These are phyloP conservation scores for Soucietia sequanensis DNA, from an alignment of 805 yeast genomes.

Conservation along the genomic window DNA sequence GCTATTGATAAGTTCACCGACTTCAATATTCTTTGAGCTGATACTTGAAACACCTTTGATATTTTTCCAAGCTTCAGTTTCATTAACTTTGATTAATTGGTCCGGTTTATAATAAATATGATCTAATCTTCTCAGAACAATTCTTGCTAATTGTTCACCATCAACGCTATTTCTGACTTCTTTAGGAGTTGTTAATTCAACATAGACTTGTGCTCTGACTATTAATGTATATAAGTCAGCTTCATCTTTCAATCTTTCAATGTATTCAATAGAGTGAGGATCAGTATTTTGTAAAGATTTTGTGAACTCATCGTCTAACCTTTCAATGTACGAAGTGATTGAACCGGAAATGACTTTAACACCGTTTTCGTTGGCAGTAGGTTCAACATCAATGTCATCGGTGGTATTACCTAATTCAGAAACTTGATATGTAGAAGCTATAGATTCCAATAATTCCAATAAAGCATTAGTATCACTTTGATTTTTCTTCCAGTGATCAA, in stretches of 20 bases:
- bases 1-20: slow-evolving; percentile 52
- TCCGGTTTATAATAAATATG: slow-evolving; percentile 91
- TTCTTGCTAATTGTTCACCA: slow-evolving; percentile 66
- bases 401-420: slow-evolving; percentile 68
- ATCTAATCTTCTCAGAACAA: slow-evolving; percentile 80
- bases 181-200: slow-evolving; percentile 60
- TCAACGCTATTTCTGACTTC: slow-evolving; percentile 35
- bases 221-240: slow-evolving; percentile 69
- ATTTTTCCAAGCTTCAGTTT: slow-evolving; percentile 70
- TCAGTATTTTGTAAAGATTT: slow-evolving; percentile 85
- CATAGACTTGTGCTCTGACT: slow-evolving; percentile 82
- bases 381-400: slow-evolving; percentile 74
- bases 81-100: slow-evolving; percentile 66
- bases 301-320: slow-evolving; percentile 92
- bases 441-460: slow-evolving; percentile 66
- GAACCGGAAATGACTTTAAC: slow-evolving; percentile 79
- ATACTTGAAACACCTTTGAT: slow-evolving; percentile 31
- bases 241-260: slow-evolving; percentile 89
- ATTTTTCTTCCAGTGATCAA: slow-evolving; percentile 75
- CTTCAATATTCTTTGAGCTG: slow-evolving; percentile 24
- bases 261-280: slow-evolving; percentile 93
- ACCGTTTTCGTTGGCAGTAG: slow-evolving; percentile 58
- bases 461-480: slow-evolving; percentile 60
- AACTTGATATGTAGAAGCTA: slow-evolving; percentile 58
- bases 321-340: slow-evolving; percentile 80